Conservation (phyloP, 1,284 basidiomycete species). For the Pholiota adiposa region DNA sequence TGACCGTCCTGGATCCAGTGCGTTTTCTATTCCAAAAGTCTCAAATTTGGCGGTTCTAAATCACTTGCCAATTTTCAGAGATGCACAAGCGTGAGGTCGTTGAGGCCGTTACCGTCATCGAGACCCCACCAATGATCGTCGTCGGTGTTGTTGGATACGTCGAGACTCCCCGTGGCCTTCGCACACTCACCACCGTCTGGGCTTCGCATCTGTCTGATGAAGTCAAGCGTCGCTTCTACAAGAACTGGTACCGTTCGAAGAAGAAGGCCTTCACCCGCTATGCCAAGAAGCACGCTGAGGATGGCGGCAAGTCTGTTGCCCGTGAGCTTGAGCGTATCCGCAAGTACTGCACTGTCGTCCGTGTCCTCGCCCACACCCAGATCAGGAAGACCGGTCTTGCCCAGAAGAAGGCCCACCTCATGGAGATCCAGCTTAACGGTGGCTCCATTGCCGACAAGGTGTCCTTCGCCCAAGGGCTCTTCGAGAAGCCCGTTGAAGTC, state of each 20-base stretch:
- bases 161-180: slow-evolving; percentile 98
- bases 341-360: slow-evolving; percentile 99
- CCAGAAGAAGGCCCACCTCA: slow-evolving; percentile 99
- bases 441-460: slow-evolving; percentile 98
- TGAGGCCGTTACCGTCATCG: slow-evolving; percentile 95
- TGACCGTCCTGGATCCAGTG: slow-evolving; percentile 97
- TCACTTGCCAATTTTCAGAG: slow-evolving; percentile 54
- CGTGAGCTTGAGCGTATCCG: slow-evolving; percentile 99
- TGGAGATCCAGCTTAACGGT: slow-evolving; percentile 99
- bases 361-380: slow-evolving; percentile 98
- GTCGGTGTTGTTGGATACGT: slow-evolving; percentile 99
- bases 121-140: slow-evolving; percentile 97
- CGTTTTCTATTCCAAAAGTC: slow-evolving; percentile 36
- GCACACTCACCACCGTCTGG: slow-evolving; percentile 85
- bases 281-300: slow-evolving; percentile 99
- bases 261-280: slow-evolving; percentile 99
- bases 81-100: slow-evolving; percentile 99
- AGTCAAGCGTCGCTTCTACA: slow-evolving; percentile 99
- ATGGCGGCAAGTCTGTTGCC: slow-evolving; percentile 88
- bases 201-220: slow-evolving; percentile 86
- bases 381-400: slow-evolving; percentile 97
- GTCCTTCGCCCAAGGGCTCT: slow-evolving; percentile 92
- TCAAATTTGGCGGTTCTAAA: neutral
- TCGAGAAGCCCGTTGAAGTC: slow-evolving; percentile 97
- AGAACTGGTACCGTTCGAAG: slow-evolving; percentile 99